These are phyloP conservation scores for Citrullus colocynthis DNA, from an alignment of 306 rosid genomes.

Conservation along the genomic window DNA sequence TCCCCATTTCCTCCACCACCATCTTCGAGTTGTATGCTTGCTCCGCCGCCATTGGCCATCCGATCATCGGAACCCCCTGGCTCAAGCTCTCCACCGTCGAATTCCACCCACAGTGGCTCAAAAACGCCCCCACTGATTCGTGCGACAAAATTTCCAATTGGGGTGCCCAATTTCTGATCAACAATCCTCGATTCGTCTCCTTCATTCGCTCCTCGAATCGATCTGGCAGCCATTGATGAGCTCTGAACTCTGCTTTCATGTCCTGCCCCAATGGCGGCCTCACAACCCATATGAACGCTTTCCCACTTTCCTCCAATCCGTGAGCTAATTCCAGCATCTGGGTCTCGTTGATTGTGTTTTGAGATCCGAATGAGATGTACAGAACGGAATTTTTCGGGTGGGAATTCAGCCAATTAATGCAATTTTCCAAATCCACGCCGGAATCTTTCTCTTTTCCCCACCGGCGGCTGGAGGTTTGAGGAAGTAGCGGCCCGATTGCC, in stretches of 20 bases:
- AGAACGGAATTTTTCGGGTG: constrained; percentile 34
- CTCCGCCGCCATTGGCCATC: constrained; percentile 78
- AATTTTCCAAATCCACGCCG: constrained; percentile 31
- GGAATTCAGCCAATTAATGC: constrained; percentile 40
- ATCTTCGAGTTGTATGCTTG: constrained; percentile 63
- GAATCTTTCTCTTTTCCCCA: constrained; percentile 39
- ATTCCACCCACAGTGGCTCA: constrained; percentile 91
- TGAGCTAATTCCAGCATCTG: constrained; percentile 63
- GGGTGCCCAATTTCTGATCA: constrained; percentile 67
- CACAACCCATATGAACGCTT: constrained; percentile 52
- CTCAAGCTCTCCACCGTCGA: constrained; percentile 65
- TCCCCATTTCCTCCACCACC: constrained; percentile 66
- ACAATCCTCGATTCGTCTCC: constrained; percentile 22
- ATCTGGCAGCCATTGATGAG: constrained; percentile 46
- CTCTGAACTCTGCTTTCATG: constrained; percentile 27
- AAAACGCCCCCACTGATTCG: constrained; percentile 37
- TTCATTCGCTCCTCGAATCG: constrained; percentile 49
- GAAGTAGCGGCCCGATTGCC: constrained; percentile 48
- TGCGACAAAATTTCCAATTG: constrained; percentile 65
- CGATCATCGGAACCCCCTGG: constrained; percentile 59
- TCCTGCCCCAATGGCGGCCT: constrained; percentile 64
- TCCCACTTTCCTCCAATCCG: constrained; percentile 49
- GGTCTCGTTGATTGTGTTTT: constrained; percentile 42
- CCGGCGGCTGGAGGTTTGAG: constrained; percentile 1
- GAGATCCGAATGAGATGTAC: constrained; percentile 76